phyloP scores from a whole-genome alignment of 2,329 filamentous ascomycete genomes.

The Ilyonectria sp. region DNA sequence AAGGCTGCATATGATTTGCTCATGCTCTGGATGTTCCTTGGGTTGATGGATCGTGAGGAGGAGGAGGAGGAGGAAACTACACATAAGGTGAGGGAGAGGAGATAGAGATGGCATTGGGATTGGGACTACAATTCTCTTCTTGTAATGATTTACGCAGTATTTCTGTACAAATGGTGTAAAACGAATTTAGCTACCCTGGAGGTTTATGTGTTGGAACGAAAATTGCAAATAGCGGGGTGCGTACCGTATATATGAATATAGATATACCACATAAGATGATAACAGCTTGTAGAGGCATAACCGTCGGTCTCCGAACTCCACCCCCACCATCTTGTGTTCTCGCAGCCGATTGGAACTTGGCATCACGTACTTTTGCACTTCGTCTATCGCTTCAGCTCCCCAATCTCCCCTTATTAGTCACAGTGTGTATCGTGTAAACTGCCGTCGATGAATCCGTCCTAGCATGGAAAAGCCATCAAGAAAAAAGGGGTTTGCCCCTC shows the following conservation, averaged over 20 bases:
- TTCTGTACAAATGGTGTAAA: no score
- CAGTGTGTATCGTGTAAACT: background rate
- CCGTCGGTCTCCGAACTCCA: background rate
- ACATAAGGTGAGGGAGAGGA: background rate
- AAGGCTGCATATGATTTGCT: conserved; percentile 1
- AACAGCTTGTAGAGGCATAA: background rate
- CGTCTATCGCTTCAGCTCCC: background rate
- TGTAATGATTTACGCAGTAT: background rate
- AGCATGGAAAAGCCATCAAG: background rate
- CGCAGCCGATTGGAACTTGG: background rate
- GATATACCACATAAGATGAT: background rate
- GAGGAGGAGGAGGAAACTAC: background rate
- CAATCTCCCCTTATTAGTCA: background rate
- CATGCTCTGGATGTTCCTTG: conserved; percentile 57
- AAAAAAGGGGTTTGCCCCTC: conserved; percentile 9
- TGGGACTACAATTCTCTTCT: background rate
- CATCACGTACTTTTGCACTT: background rate
- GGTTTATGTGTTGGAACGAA: background rate
- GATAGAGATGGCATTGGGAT: background rate
- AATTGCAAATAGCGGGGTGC: background rate
- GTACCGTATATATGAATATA: background rate
- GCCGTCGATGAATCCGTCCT: background rate
- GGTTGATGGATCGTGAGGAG: conserved; percentile 34
- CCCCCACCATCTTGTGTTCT: background rate
- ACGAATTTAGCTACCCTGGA: background rate